Conservation (phyloP, 2,329 filamentous ascomycete species). For the Colletotrichum lentis region DNA sequence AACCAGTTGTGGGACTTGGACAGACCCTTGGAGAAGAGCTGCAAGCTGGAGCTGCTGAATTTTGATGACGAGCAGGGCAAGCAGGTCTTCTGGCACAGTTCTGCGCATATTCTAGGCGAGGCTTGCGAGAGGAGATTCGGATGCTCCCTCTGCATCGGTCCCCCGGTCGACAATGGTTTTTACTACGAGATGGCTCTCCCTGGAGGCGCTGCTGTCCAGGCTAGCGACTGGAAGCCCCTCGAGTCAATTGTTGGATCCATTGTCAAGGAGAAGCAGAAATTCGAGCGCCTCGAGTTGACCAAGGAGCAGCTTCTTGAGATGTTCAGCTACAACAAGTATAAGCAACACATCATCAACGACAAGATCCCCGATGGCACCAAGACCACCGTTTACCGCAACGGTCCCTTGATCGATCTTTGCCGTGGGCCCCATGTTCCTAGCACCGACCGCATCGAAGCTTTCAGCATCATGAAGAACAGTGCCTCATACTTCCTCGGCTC, state of each 20-base stretch:
- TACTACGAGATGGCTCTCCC: constrained; percentile 81
- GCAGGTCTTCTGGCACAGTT: constrained; percentile 97
- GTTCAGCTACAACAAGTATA: constrained; percentile 98
- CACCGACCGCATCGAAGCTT: constrained; percentile 88
- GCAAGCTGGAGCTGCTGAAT: constrained; percentile 82
- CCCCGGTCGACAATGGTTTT: constrained; percentile 89
- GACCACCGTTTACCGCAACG: constrained; percentile 94
- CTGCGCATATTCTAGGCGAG: constrained; percentile 91
- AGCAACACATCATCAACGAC: constrained; percentile 95
- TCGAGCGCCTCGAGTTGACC: constrained; percentile 86
- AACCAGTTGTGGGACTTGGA: constrained; percentile 90
- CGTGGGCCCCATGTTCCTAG: constrained; percentile 90
- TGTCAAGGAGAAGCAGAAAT: constrained; percentile 96
- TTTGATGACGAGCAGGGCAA: constrained; percentile 83
- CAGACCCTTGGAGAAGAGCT: constrained; percentile 86
- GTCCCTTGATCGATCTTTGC: constrained; percentile 93
- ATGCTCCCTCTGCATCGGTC: constrained; percentile 92
- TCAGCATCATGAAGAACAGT: constrained; percentile 75
- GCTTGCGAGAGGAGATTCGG: constrained; percentile 90
- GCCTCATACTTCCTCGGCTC: constrained; percentile 92
- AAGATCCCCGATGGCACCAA: constrained; percentile 88
- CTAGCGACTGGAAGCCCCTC: constrained; percentile 83
- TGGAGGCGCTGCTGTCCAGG: constrained; percentile 73
- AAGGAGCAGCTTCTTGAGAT: constrained; percentile 86
- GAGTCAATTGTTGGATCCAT: constrained; percentile 83